phyloP scores from a whole-genome alignment of 2,329 filamentous ascomycete genomes.

The Aurifilum marmelostoma region DNA sequence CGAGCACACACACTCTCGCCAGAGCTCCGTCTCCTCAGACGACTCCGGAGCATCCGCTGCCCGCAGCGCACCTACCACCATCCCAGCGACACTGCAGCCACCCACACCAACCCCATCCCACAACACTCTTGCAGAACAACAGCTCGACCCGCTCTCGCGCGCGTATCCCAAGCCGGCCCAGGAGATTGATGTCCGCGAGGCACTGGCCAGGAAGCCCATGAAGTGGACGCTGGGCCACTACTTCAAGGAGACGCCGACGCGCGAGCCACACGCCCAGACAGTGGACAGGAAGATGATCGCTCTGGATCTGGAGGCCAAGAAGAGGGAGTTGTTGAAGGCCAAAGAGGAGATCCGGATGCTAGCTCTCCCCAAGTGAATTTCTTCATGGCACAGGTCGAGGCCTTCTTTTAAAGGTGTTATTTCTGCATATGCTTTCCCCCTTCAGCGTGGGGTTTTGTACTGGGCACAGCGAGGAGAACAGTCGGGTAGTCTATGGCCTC shows the following conservation, averaged over 20 bases:
- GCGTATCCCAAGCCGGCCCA: conserved; percentile 46
- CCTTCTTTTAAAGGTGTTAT: background rate
- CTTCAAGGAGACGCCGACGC: conserved; percentile 35
- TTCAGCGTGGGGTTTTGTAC: background rate
- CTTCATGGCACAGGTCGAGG: no score
- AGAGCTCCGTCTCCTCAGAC: conserved; percentile 30
- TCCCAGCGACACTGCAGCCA: background rate
- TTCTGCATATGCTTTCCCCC: background rate
- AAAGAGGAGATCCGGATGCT: conserved; percentile 34
- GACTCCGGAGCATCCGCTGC: conserved; percentile 22
- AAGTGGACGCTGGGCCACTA: conserved; percentile 46
- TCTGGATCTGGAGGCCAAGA: conserved; percentile 50
- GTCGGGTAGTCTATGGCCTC: background rate
- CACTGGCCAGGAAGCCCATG: conserved; percentile 46
- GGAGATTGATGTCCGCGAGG: conserved; percentile 46
- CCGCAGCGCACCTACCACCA: conserved; percentile 19
- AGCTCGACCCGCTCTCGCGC: conserved; percentile 41
- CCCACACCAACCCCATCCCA: background rate
- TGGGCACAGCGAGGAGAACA: conserved; percentile 9
- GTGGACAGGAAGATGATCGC: conserved; percentile 41
- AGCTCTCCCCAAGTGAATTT: conserved; percentile 12
- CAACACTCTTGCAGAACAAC: background rate
- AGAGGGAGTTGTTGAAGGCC: conserved; percentile 50
- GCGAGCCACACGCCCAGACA: conserved; percentile 34
- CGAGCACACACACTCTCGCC: conserved; percentile 5